A percentile compares a stretch with the other conserved stretches of the same genome.
These are phyloP conservation scores for Colletotrichum trifolii DNA, from an alignment of 2,329 filamentous ascomycete genomes.

Conservation along the genomic window DNA sequence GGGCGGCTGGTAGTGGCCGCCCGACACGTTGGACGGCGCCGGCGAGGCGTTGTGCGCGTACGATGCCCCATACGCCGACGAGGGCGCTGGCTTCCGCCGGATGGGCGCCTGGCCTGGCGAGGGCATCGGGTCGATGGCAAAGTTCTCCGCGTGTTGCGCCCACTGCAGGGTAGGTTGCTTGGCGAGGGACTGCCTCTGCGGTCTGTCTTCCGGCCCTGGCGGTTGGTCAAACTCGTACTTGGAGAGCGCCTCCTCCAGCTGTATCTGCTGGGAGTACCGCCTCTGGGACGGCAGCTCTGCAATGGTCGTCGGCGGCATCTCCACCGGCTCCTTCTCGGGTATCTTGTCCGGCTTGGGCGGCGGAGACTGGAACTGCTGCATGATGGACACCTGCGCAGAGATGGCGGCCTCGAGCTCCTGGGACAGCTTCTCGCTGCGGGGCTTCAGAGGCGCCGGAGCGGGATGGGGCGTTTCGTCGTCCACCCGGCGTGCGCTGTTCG, in stretches of 20 bases:
- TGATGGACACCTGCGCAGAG: slow-evolving; percentile 21
- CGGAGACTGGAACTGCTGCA: slow-evolving; percentile 13
- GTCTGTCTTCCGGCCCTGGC: slow-evolving; percentile 12
- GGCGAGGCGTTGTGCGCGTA: slow-evolving; percentile 25
- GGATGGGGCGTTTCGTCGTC: neutral
- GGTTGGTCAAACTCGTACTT: slow-evolving; percentile 27
- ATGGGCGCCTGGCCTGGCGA: slow-evolving; percentile 31
- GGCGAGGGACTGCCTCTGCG: slow-evolving; percentile 5
- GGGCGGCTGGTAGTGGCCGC: slow-evolving; percentile 19
- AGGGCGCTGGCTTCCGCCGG: slow-evolving; percentile 29
- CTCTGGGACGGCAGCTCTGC: slow-evolving; percentile 29
- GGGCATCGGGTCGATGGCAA: slow-evolving; percentile 14
- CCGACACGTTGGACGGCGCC: slow-evolving; percentile 13
- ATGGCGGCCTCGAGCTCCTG: slow-evolving; percentile 28
- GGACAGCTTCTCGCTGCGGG: slow-evolving; percentile 12
- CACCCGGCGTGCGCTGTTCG: slow-evolving; percentile 1
- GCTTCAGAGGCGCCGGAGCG: slow-evolving; percentile 11
- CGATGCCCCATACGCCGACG: slow-evolving; percentile 11
- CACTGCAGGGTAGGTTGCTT: slow-evolving; percentile 22
- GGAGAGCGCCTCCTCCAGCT: slow-evolving; percentile 16
- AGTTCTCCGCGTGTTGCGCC: slow-evolving; percentile 12
- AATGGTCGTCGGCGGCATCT: slow-evolving; percentile 17
- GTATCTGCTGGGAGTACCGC: slow-evolving; percentile 22
- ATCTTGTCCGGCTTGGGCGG: slow-evolving; percentile 24
- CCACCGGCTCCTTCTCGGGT: slow-evolving; percentile 3